Evolutionary conservation across 2,329 filamentous ascomycete genomes (phyloP), one percentile per base, ranked within the genome.

Genomic region (Fusarium sp.): DNA sequence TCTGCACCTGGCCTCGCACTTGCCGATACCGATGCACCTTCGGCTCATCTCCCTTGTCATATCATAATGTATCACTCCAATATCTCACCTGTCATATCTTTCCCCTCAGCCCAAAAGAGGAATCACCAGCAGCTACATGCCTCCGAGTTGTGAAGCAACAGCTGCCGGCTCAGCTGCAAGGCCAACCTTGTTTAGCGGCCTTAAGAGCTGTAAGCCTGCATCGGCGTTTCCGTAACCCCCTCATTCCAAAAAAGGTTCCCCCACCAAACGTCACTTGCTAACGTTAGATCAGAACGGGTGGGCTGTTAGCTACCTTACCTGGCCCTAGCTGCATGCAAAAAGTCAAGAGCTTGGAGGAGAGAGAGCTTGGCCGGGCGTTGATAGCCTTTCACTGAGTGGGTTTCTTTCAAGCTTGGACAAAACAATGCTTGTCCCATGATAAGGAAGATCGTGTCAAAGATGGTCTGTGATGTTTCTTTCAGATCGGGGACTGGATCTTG

Each of bases 91-190:
- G 42, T 58, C 58, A 55, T 41, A 25, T 46, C 66, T 47, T 48
- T 37, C 10, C 32, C 29, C 30, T 29, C 44, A 44, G 32, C 48
- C 61, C 30, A 42, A 58, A 52, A 52, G 18, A 57, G 51, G 20
- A 30, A 55, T 46, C 44, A 40, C 12, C 41, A 61, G 58, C 53
- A 69, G 44, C 57, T 57, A 37, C 56, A 59, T 40, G n/a, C 32
- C 34, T 41, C 51, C 29, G 24, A 47, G 40, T 30, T 22, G 48
- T 27, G 10, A 37, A 37, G 34, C 49, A 46, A 56, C 29, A 61
- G 47, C 65, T 55, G 37, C 49, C 46, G 56, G 63, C 71, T 71
- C 61, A 74, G 70, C 72, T 74, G 57, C 72, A 69, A 68, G 63
- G 27, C 37, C 40, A 53, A 54, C 42, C 54, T 57, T 54, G 47